Evolutionary conservation across 2,329 filamentous ascomycete genomes (phyloP), one percentile per base, ranked within the genome.

Genomic region (Plenodomus biglobosus): DNA sequence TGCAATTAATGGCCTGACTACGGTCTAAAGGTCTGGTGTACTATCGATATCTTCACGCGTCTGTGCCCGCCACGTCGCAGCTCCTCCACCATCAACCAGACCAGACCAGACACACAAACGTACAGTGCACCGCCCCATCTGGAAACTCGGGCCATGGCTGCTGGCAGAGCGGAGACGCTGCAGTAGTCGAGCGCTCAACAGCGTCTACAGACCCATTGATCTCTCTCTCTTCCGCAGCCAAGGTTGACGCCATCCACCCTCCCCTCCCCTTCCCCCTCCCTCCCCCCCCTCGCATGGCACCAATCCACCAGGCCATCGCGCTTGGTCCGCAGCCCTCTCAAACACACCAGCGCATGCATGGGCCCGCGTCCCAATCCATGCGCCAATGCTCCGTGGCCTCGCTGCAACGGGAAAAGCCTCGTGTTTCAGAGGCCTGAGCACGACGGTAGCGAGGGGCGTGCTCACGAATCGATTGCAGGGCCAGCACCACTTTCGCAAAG

Each of bases 301-400:
- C 27, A 32, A 32, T 32, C 22, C 32, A 35, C 32, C 5, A 35
- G 5, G 16, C 32, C 32, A n/a, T 35, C 7, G 46, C 46, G 53
- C 30, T 35, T 42, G 27, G 27, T 32, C 27, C 27, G 27, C 27
- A 32, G 27, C 32, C 34, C 39, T 48, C 50, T 58, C 55, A 60
- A 62, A 62, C 56, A 39, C 55, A 48, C 56, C 51, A 56, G 22
- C 43, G 52, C 50, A 54, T 55, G 51, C 52, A 53, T 20, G 18
- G 16, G 35, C 35, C 16, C 35, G 7, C 16, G 35, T 37, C 35
- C 35, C 18, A 17, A 17, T 18, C 16, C 35, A 37, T 32, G 27
- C 27, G 27, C 27, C 27, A 10, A 32, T 11, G 27, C 27, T 7
- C 27, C 27, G 27, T 15, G 13, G 8, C 27, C 27, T 32, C 27